phyloP scores from a whole-genome alignment of 2,329 filamentous ascomycete species.

The Penicillium sp. region DNA sequence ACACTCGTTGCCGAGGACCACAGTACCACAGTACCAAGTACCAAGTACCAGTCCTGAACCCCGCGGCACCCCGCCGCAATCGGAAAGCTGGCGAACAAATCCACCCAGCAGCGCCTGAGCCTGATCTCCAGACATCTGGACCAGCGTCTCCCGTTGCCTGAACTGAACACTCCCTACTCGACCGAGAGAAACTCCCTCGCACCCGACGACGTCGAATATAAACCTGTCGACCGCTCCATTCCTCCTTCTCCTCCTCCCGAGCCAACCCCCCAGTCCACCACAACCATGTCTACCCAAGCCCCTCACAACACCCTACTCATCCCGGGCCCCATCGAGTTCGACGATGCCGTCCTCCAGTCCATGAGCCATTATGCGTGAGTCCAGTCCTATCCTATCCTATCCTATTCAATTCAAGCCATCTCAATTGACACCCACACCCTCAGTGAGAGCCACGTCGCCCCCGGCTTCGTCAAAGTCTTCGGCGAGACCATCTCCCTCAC shows the following conservation, averaged over 20 bases:
- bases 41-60: slow-evolving; percentile 15
- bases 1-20: background rate
- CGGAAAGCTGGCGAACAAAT: slow-evolving; percentile 53
- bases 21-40: no score
- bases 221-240: slow-evolving; percentile 41
- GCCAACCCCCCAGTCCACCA: slow-evolving; percentile 40
- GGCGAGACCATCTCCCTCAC: slow-evolving; percentile 86
- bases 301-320: slow-evolving; percentile 81
- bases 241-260: slow-evolving; percentile 27
- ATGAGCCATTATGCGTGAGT: slow-evolving; percentile 82
- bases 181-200: slow-evolving; percentile 59
- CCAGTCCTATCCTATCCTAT: slow-evolving; percentile 12
- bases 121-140: slow-evolving; percentile 67
- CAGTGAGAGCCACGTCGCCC: slow-evolving; percentile 92
- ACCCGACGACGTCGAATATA: slow-evolving; percentile 60
- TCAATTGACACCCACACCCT: no score
- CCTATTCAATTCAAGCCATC: no score
- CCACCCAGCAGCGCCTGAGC: slow-evolving; percentile 57
- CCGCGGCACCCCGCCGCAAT: slow-evolving; percentile 38
- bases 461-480: slow-evolving; percentile 86
- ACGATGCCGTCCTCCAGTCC: slow-evolving; percentile 91
- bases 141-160: slow-evolving; percentile 57
- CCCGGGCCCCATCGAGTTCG: slow-evolving; percentile 96
- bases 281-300: slow-evolving; percentile 60
- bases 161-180: slow-evolving; percentile 67